A percentile compares a stretch with the other conserved stretches of the same genome.
These are phyloP conservation scores for Pythium biforme DNA, from an alignment of 352 stramenopile genomes.

Conservation along the genomic window DNA sequence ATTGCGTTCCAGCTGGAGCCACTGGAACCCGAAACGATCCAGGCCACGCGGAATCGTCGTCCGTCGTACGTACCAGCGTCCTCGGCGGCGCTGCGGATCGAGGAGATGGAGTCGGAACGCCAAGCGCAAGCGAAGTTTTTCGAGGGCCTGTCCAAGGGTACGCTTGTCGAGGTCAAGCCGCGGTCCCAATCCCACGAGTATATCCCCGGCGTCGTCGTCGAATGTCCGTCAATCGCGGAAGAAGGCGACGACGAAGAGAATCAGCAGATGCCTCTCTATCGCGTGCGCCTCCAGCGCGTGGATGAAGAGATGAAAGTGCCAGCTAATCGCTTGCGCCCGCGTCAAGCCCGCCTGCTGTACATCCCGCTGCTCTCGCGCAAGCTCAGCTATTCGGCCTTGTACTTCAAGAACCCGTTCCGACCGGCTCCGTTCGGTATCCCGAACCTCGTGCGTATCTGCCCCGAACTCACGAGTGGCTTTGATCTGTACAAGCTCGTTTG, in stretches of 20 bases:
- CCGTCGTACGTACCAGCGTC: conserved; percentile 61
- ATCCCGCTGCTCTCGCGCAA: conserved; percentile 82
- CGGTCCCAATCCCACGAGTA: conserved; percentile 74
- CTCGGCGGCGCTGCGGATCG: conserved; percentile 24
- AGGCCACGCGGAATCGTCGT: conserved; percentile 72
- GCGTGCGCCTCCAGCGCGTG: conserved; percentile 60
- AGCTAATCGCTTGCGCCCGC: conserved; percentile 56
- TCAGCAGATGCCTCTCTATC: conserved; percentile 31
- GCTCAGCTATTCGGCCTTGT: conserved; percentile 84
- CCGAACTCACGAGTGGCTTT: conserved; percentile 75
- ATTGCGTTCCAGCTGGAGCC: conserved; percentile 86
- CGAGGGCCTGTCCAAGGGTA: conserved; percentile 53
- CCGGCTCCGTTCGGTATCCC: conserved; percentile 83
- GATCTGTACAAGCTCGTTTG: conserved; percentile 83
- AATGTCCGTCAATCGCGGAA: conserved; percentile 29
- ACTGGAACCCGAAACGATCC: conserved; percentile 59
- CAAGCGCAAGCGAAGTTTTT: conserved; percentile 40
- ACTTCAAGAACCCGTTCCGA: conserved; percentile 89
- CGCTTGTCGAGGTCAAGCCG: conserved; percentile 70
- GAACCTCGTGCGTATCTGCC: conserved; percentile 83
- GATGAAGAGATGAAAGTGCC: conserved; percentile 79
- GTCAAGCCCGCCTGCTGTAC: conserved; percentile 74
- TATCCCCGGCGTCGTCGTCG: conserved; percentile 61
- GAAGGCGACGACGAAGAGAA: conserved; percentile 45
- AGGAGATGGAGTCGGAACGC: conserved; percentile 25